Base-by-base conservation (phyloP, 2,329 filamentous ascomycete species). In the Aspergillus nomiae region DNA sequence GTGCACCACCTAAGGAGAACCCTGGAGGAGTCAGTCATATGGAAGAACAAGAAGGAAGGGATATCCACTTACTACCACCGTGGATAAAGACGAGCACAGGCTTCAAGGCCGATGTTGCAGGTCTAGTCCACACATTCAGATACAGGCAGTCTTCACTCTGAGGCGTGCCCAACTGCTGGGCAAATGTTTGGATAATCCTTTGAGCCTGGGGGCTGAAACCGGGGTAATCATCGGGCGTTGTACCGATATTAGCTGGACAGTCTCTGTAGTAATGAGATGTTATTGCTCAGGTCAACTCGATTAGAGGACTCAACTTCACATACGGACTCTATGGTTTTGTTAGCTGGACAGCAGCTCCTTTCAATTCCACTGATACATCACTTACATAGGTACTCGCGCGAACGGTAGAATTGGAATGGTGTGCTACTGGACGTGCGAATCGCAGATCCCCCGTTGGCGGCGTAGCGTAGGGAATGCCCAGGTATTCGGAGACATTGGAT, bases 41-140 rank as follows among this genome's bases (percentile, higher is more conserved):
- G 14, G 38, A 53, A 32, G 9, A 46, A 16, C 1, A 5, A 14
- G 32, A 51, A 32, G 14, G 14, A 10, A 30, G n/a, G 21, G 19
- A n/a, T 51, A 32, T 9, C 24, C 24, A 71, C 75, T 62, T 60
- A 75, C 78, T 71, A 48, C 79, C 79, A 43, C 80, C 80, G 62
- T 81, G 76, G 58, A 82, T 72, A 58, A 76, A 77, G 2, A 82
- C 71, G 34, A 82, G 68, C 7, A 82, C 77, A 2, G 79, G 74
- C 41, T 78, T 75, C 19, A 69, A 63, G 16, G 30, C 30, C 14
- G 69, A 59, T 16, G 67, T 54, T 16, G 67, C 69, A 0, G 45
- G 53, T 8, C 65, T 66, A 1, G 68, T 63, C 76, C 76, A 78
- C 16, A 78, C 66, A 55, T 78, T 78, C 30, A 78, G 58, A 11